Conservation (phyloP, 2,329 filamentous ascomycete genomes). For the Pezizomycotina sp. region DNA sequence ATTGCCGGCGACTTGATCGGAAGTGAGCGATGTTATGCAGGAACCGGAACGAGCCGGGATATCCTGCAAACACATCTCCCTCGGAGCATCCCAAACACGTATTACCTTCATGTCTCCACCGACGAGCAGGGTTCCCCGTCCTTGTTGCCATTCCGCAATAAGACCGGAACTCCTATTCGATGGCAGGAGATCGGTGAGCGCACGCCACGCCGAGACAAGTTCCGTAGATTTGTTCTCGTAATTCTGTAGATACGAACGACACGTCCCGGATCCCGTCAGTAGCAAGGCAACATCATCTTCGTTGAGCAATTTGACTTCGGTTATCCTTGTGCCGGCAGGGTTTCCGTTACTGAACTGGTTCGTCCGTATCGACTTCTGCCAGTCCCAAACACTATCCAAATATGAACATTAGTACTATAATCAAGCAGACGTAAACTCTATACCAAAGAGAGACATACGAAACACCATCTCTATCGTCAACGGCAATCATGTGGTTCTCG, state of each 20-base stretch:
- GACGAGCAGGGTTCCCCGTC: conserved; percentile 85
- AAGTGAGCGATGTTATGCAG: conserved; percentile 88
- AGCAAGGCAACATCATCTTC: conserved; percentile 91
- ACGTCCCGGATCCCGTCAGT: conserved; percentile 84
- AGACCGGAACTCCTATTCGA: conserved; percentile 89
- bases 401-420: conserved; percentile 15
- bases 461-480: conserved; percentile 81
- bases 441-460: conserved; percentile 32
- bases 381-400: conserved; percentile 62
- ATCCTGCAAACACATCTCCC: conserved; percentile 76
- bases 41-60: conserved; percentile 88
- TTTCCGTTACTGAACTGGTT: conserved; percentile 90
- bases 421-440: not conserved
- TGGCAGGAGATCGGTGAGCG: conserved; percentile 80
- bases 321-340: conserved; percentile 76
- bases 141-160: conserved; percentile 98
- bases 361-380: conserved; percentile 57
- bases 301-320: conserved; percentile 92
- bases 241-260: conserved; percentile 82
- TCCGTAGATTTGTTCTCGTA: conserved; percentile 70
- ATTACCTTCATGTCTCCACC: conserved; percentile 93
- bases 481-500: conserved; percentile 84
- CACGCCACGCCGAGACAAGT: conserved; percentile 79
- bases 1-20: conserved; percentile 93
- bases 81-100: conserved; percentile 85